Percentiles rank a stretch among this genome's conserved stretches.
Conservation (phyloP, 164 flowering plant genomes). For the Liquidambar formosana region DNA sequence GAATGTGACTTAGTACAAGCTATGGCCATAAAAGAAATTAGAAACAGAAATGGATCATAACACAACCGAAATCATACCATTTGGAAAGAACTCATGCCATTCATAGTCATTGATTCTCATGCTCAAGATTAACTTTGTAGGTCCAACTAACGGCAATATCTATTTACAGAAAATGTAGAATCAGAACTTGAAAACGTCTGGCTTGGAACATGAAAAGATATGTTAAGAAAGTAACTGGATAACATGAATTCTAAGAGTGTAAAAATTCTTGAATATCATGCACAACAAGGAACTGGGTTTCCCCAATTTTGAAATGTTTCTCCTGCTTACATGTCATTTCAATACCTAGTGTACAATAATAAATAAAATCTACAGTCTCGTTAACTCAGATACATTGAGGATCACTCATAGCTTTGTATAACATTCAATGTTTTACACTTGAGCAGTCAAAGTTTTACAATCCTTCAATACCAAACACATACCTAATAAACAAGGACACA, state of each 20-base stretch:
- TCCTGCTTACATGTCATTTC: no score
- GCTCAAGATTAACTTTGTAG: slow-evolving; percentile 72
- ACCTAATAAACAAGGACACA: no score
- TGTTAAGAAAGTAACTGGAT: background rate
- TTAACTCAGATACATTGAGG: no score
- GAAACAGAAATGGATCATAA: background rate
- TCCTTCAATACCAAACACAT: no score
- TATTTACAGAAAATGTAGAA: slow-evolving; percentile 12
- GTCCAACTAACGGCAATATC: slow-evolving; percentile 81
- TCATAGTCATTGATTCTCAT: slow-evolving; percentile 54
- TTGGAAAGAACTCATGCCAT: slow-evolving; percentile 97
- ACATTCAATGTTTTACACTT: no score
- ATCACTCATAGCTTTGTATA: no score
- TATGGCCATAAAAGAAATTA: slow-evolving; percentile 1
- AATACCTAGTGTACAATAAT: no score
- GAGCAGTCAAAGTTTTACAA: no score
- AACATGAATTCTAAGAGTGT: background rate
- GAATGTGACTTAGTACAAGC: slow-evolving; percentile 16
- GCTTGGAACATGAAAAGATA: background rate
- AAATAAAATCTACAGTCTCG: no score
- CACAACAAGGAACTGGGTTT: background rate
- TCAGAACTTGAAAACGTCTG: background rate
- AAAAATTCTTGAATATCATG: background rate
- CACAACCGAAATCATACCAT: slow-evolving; percentile 43
- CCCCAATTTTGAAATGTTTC: background rate